phyloP scores from a whole-genome alignment of 1,284 basidiomycete genomes.

The Cryptococcus amylolentus region DNA sequence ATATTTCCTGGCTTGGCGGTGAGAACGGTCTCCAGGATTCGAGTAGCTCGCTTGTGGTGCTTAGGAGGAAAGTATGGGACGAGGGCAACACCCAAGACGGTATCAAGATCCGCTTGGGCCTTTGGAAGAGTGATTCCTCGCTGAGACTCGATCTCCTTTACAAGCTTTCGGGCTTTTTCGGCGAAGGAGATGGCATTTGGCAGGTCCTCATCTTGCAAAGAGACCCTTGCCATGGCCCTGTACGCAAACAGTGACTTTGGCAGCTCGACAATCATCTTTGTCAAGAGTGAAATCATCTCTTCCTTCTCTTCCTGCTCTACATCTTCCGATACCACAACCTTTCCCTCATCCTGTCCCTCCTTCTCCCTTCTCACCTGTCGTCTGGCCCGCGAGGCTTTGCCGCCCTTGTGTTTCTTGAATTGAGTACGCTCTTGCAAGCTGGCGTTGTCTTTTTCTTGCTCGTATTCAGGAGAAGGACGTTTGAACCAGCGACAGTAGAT shows the following conservation, averaged over 20 bases:
- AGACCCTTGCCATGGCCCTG: slow-evolving; percentile 68
- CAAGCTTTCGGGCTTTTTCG: slow-evolving; percentile 64
- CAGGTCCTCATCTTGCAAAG: slow-evolving; percentile 72
- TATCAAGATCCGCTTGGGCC: slow-evolving; percentile 36
- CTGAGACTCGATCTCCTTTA: slow-evolving; percentile 59
- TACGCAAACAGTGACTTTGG: slow-evolving; percentile 67
- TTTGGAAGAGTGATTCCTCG: slow-evolving; percentile 58
- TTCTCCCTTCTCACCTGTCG: slow-evolving; percentile 28
- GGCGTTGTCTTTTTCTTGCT: slow-evolving; percentile 49
- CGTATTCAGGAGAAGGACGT: slow-evolving; percentile 54
- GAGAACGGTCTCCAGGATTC: slow-evolving; percentile 70
- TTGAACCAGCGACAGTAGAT: slow-evolving; percentile 66
- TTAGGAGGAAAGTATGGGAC: slow-evolving; percentile 86
- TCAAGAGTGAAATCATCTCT: slow-evolving; percentile 40
- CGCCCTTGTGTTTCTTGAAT: slow-evolving; percentile 14
- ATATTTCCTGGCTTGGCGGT: slow-evolving; percentile 61
- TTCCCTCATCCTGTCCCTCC: slow-evolving; percentile 31
- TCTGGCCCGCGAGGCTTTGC: slow-evolving; percentile 34
- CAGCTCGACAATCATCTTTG: slow-evolving; percentile 44
- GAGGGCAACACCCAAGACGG: slow-evolving; percentile 56
- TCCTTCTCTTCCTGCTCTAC: slow-evolving; percentile 44
- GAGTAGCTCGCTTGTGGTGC: slow-evolving; percentile 74
- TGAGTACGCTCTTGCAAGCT: slow-evolving; percentile 17
- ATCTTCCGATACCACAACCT: slow-evolving; percentile 33
- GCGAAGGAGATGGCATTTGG: slow-evolving; percentile 67